Percentiles rank a stretch among this genome's conserved stretches.
Conservation (phyloP, 139 green algal species). For the Chlamydomonas sphaeroides region DNA sequence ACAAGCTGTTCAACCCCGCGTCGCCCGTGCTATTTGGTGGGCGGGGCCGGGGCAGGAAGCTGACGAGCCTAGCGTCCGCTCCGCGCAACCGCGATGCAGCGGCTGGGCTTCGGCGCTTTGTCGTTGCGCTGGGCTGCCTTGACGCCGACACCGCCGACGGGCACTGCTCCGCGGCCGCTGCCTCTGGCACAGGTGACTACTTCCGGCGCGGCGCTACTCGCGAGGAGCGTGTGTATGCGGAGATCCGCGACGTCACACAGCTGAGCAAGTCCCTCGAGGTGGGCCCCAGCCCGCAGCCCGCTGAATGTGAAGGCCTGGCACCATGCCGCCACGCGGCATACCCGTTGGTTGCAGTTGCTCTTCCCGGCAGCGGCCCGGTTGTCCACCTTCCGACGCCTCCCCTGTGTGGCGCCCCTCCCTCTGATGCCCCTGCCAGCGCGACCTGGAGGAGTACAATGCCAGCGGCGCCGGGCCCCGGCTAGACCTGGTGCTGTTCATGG, state of each 20-base stretch:
- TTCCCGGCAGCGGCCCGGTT: too few species aligned
- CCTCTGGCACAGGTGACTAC: constrained; percentile 67
- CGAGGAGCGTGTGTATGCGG: constrained; percentile 74
- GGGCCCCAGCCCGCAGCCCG: too few species aligned
- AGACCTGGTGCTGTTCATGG: constrained; percentile 84
- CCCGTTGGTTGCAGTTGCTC: too few species aligned
- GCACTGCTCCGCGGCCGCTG: too few species aligned
- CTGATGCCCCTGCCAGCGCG: constrained; percentile 41
- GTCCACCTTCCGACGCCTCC: not conserved
- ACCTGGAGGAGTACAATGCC: constrained; percentile 85
- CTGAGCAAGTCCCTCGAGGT: constrained; percentile 31
- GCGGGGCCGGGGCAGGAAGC: not conserved
- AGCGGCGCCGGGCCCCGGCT: constrained; percentile 41
- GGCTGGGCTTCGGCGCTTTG: too few species aligned
- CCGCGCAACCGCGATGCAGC: too few species aligned
- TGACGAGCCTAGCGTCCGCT: too few species aligned
- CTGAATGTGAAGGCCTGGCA: too few species aligned
- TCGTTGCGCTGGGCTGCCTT: not conserved
- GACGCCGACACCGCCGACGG: not conserved
- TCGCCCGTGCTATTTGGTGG: constrained; percentile 66
- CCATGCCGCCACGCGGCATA: too few species aligned
- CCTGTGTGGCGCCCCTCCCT: too few species aligned
- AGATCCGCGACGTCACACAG: constrained; percentile 51
- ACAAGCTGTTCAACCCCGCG: constrained; percentile 55
- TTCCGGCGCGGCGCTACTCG: constrained; percentile 55